Conservation (phyloP, 352 stramenopile genomes). For the Albugo laibachii region DNA sequence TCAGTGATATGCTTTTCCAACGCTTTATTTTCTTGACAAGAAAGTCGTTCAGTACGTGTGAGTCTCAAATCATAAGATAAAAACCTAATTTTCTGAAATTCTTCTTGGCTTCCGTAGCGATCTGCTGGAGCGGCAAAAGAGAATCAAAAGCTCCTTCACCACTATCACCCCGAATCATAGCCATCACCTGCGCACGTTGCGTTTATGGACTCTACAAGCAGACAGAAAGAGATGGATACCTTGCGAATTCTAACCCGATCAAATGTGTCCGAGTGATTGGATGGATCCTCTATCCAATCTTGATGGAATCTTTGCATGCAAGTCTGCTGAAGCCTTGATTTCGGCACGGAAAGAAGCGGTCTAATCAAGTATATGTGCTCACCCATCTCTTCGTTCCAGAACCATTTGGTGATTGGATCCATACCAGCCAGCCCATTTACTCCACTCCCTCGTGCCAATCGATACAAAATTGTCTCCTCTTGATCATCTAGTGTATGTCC, state of each 20-base stretch:
- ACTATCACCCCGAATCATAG: conserved; percentile 18
- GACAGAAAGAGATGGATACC: conserved; percentile 12
- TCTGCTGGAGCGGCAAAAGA: conserved; percentile 25
- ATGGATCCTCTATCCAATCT: conserved; percentile 65
- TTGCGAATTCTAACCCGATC: conserved; percentile 72
- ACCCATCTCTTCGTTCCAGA: neutral
- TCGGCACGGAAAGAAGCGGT: conserved; percentile 35
- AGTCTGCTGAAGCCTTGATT: conserved; percentile 38
- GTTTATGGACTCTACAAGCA: neutral
- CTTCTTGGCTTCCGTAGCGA: conserved; percentile 21
- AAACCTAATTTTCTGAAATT: conserved; percentile 14
- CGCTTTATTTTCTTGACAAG: conserved; percentile 20
- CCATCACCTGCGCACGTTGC: conserved; percentile 19
- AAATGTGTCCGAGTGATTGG: conserved; percentile 53
- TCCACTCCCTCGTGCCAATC: conserved; percentile 44
- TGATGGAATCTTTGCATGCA: conserved; percentile 39
- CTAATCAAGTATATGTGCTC: conserved; percentile 19
- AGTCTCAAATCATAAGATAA: conserved; percentile 3
- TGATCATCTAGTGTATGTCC: conserved; percentile 65
- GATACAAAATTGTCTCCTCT: conserved; percentile 62
- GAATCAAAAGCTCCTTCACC: conserved; percentile 18
- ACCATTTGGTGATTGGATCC: neutral
- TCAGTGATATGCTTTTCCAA: conserved; percentile 21
- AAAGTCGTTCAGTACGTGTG: conserved; percentile 2
- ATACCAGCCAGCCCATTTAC: conserved; percentile 64